Conservation (phyloP, 73 alveolate genomes). For the Halteria grandinella region DNA sequence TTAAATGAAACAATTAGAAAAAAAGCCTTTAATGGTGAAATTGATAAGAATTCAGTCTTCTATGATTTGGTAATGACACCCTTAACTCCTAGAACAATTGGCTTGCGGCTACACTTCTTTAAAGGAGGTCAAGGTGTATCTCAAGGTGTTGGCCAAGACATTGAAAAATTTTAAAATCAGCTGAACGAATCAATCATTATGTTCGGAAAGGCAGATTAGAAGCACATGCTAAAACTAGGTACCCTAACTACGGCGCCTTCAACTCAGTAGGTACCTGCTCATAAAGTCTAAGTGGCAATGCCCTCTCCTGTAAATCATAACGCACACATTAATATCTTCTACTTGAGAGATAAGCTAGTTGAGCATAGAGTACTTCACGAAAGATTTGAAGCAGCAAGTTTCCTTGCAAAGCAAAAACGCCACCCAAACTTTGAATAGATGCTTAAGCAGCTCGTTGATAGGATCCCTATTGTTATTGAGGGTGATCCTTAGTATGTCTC, state of each 20-base stretch:
- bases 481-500: too few species aligned
- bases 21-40: slow-evolving; percentile 14
- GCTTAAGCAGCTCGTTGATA: slow-evolving; percentile 32
- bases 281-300: too few species aligned
- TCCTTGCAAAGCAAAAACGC: slow-evolving; percentile 7
- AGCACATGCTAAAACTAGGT: neutral
- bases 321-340: slow-evolving; percentile 35
- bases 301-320: too few species aligned
- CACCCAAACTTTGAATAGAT: slow-evolving; percentile 28
- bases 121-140: slow-evolving; percentile 23
- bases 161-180: neutral
- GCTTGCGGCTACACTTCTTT: slow-evolving; percentile 4
- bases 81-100: slow-evolving; percentile 30
- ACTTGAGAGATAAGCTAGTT: slow-evolving; percentile 27
- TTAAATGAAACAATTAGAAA: too few species aligned
- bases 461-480: too few species aligned
- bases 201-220: neutral
- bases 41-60: slow-evolving; percentile 21
- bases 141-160: slow-evolving; percentile 33
- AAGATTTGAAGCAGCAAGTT: slow-evolving; percentile 30
- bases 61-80: slow-evolving; percentile 38
- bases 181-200: slow-evolving; percentile 36
- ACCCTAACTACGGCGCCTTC: slow-evolving; percentile 7
- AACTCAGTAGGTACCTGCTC: too few species aligned
- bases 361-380: slow-evolving; percentile 15